Evolutionary conservation across 805 yeast genomes (phyloP).

Genomic region (Metschnikowia borealis): DNA sequence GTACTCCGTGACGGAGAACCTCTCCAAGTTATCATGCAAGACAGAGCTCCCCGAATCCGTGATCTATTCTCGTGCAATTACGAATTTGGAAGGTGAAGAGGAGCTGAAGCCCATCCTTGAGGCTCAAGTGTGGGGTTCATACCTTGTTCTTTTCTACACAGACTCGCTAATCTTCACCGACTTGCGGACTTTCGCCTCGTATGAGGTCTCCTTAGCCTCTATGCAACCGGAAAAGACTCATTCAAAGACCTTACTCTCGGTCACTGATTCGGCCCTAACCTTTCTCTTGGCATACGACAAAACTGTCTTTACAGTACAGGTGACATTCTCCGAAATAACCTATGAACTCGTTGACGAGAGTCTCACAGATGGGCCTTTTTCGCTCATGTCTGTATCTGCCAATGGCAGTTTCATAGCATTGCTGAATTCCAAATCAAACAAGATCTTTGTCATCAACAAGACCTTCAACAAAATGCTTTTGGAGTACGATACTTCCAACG

Average conservation of each 20-base stretch:
- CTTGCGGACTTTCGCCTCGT: slow-evolving; percentile 38
- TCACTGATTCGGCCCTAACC: slow-evolving; percentile 15
- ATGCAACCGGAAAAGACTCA: slow-evolving; percentile 21
- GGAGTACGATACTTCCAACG: slow-evolving; percentile 42
- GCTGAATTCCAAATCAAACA: slow-evolving; percentile 33
- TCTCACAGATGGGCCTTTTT: slow-evolving; percentile 49
- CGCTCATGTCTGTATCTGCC: slow-evolving; percentile 44
- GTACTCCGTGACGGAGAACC: slow-evolving; percentile 24
- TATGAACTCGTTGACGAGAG: slow-evolving; percentile 34
- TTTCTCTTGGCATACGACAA: slow-evolving; percentile 24
- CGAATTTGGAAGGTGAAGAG: slow-evolving; percentile 31
- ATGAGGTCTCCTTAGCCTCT: slow-evolving; percentile 31
- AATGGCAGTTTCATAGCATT: slow-evolving; percentile 54
- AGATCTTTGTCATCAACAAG: slow-evolving; percentile 48
- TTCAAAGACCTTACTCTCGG: slow-evolving; percentile 17
- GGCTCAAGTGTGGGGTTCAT: slow-evolving; percentile 35
- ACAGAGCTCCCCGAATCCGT: neutral
- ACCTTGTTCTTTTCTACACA: slow-evolving; percentile 41
- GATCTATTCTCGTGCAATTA: slow-evolving; percentile 17
- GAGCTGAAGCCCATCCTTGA: slow-evolving; percentile 26
- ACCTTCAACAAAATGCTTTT: slow-evolving; percentile 43
- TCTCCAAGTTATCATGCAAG: slow-evolving; percentile 6
- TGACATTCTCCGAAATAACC: slow-evolving; percentile 21
- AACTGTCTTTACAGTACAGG: slow-evolving; percentile 25
- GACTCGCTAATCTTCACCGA: slow-evolving; percentile 32